Base-by-base conservation (phyloP, 2,329 filamentous ascomycete genomes). In the Beauveria caledonica region DNA sequence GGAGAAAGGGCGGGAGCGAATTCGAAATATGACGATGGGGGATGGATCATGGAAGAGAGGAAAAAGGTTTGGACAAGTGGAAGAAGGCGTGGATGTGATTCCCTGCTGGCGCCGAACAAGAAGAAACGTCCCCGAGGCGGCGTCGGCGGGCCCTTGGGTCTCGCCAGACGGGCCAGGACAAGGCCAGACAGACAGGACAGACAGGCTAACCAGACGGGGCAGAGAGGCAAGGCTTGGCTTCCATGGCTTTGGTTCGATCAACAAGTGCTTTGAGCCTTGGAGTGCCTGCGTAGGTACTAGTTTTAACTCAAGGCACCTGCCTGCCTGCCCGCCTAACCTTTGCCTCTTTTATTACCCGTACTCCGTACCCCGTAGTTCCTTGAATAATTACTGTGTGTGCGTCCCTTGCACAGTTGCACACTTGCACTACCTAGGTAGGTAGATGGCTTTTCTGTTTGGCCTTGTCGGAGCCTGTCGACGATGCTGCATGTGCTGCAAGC, bases 61-160 rank as follows among this genome's bases (percentile, higher is more conserved):
- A 21, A 58, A 60, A 58, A 51, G 56, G 61, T 56, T 53, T 59
- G 42, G 54, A 58, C 27, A 21, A 62, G 55, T 48, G 59, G 58
- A 58, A 60, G 51, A 58, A 62, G 45, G 60, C 58, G 59, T 61
- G 62, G 60, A 58, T 62, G 50, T 70, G 70, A 69, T 67, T 71
- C 67, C 68, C 68, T 70, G 52, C 53, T 49, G 66, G 66, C 67
- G 66, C 68, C 68, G 71, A 36, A 71, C 69, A 72, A 73, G 70
- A 69, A 72, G 69, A 73, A 73, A 72, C 70, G 71, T 71, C 68
- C 71, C 71, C 68, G 70, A 64, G 62, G 70, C 70, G 67, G 69
- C 58, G 69, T 67, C 70, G 71, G 67, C 69, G 70, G 55, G 42
- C 27, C 54, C 66, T 48, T 46, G 44, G 54, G 21, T 36, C 21